Base-by-base conservation (phyloP, 1,284 basidiomycete genomes). In the Trametes hirsuta region DNA sequence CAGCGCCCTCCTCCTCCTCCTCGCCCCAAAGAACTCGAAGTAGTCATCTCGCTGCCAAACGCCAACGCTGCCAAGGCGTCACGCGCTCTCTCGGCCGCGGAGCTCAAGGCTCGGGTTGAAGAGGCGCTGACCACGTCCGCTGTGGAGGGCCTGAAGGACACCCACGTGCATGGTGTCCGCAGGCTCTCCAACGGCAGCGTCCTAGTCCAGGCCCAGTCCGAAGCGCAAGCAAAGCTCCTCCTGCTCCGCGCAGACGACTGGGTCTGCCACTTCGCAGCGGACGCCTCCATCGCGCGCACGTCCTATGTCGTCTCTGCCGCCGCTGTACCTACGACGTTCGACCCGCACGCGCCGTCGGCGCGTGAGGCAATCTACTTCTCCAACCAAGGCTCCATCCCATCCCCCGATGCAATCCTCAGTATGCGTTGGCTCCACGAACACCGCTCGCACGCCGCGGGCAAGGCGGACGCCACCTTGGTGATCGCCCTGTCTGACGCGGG, bases 291-390 rank as follows among this genome's bases (percentile, higher is more conserved):
- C 8, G 48, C 36, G 15, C 42, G 48, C 21, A 50, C 36, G 22
- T 39, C 55, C 1, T 57, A 36, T 36, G 12, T 37, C 9, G 8
- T 57, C 14, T 18, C 37, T 2, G 55, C 55, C 1, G 25, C 39
- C 24, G 36, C 55, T 25, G 55, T 57, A 15, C 55, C 55, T n/a
- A 51, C 42, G 0, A 25, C 21, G 14, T 57, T 57, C n/a, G 55
- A 57, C 18, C 42, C 48, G 25, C 24, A 9, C 35, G 48, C 55
- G 14, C 48, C 41, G 12, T 6, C 30, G 3, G 55, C 55, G 30
- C 2, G 14, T 1, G 48, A 57, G 41, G 18, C 48, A 5, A 11
- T 51, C 2, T 51, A 21, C 14, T 10, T 12, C 2, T 35, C 34
- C 11, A 51, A 57, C 24, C 18, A 15, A 14, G 47, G 55, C 12